Base-by-base conservation (phyloP, 2,329 filamentous ascomycete genomes). In the Aspergillus caelatus region DNA sequence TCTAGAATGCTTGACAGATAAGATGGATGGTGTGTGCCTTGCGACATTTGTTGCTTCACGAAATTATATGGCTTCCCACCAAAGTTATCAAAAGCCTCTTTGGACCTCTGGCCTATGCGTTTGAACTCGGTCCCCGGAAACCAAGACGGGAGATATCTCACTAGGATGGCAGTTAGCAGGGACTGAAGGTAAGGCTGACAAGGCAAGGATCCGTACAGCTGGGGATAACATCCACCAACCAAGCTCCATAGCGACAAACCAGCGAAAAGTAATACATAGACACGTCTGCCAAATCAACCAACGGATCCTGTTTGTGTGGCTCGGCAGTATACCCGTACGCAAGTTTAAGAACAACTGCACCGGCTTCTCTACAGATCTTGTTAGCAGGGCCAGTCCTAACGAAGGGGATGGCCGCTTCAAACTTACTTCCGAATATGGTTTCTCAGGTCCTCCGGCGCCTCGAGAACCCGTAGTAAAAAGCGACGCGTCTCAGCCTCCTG, bases 121-220 rank as follows among this genome's bases (percentile, higher is more conserved):
- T 82, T 79, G 73, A 83, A 85, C 1, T 68, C 72, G 9, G 79
- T 76, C 0, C 83, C 82, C 1, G 81, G 82, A 16, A 81, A 67
- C 79, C 82, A 83, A 1, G 77, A 68, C 0, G 83, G 82, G 0
- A 83, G 23, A 56, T 71, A 69, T 56, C 52, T 69, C 32, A 74
- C 72, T 74, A 28, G 3, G 8, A 5, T 11, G 10, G 10, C 59
- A n/a, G 56, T 50, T n/a, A 60, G 43, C 7, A 39, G 0, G 16
- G 7, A 19, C 8, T 41, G 12, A 32, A 1, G 2, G 11, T 5
- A 32, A 26, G 9, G 11, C 4, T 23, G n/a, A 1, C 12, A 23
- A 14, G 6, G 21, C 1, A 36, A 8, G 4, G 2, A 21, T 32
- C 39, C 39, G 34, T 61, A 68, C 68, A 54, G 6, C 62, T 41